A percentile compares a stretch with the other conserved stretches of the same genome.
Evolutionary conservation across 345 rosid species (phyloP).

Genomic region (Aegle marmelos): DNA sequence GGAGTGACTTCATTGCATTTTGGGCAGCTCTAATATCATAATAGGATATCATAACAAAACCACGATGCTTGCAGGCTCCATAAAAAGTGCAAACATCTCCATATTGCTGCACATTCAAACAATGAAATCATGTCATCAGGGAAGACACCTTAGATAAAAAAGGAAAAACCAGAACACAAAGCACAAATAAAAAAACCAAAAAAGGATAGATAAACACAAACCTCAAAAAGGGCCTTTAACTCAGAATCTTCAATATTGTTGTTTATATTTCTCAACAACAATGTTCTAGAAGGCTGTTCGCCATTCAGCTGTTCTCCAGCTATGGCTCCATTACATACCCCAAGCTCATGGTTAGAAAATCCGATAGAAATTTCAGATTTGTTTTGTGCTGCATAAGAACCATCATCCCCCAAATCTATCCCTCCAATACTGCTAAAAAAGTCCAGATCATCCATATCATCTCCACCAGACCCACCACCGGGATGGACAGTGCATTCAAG

Average conservation of each 20-base stretch:
- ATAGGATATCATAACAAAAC: constrained; percentile 55
- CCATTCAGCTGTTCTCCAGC: constrained; percentile 38
- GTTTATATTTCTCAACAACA: constrained; percentile 56
- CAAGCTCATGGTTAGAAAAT: constrained; percentile 29
- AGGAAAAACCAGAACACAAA: neutral
- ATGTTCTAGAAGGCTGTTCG: constrained; percentile 51
- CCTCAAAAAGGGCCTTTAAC: constrained; percentile 56
- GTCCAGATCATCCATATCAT: constrained; percentile 62
- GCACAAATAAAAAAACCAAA: neutral
- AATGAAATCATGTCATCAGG: constrained; percentile 4
- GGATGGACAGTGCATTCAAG: constrained; percentile 22
- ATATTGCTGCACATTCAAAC: constrained; percentile 36
- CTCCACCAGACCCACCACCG: constrained; percentile 16
- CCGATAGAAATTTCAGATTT: constrained; percentile 29
- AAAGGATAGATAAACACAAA: constrained; percentile 17
- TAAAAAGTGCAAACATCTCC: constrained; percentile 48
- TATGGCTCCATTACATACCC: constrained; percentile 14
- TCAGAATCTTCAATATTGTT: constrained; percentile 58
- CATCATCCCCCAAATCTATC: constrained; percentile 61
- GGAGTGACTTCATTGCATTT: constrained; percentile 54
- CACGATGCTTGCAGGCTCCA: constrained; percentile 52
- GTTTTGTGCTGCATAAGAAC: constrained; percentile 22
- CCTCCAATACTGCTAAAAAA: constrained; percentile 68
- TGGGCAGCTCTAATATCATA: constrained; percentile 56
- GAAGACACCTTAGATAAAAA: neutral